phyloP scores from a whole-genome alignment of 164 flowering plant genomes.

The Vitis labrusca region DNA sequence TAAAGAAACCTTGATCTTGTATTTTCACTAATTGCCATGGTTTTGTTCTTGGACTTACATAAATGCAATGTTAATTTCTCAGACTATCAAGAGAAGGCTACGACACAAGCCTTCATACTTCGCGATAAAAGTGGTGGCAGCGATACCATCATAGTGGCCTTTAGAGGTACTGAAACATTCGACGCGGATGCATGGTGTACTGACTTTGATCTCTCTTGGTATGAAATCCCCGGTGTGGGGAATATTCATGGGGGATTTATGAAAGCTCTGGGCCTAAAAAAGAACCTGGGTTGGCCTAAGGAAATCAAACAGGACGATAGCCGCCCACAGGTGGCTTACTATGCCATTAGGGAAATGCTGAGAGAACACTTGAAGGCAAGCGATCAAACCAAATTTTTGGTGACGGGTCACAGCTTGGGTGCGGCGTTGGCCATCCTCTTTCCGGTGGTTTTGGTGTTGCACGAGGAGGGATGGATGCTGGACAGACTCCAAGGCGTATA shows the following conservation, averaged over 20 bases:
- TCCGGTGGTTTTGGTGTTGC: conserved; percentile 42
- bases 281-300: conserved; percentile 52
- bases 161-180: conserved; percentile 69
- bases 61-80: conserved; percentile 1
- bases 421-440: conserved; percentile 63
- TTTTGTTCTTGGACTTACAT: not conserved
- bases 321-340: conserved; percentile 42
- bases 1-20: not conserved
- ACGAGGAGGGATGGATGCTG: conserved; percentile 42
- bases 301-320: conserved; percentile 13
- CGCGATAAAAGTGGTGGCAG: conserved; percentile 31
- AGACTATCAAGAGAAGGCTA: conserved; percentile 37
- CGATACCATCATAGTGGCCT: conserved; percentile 44
- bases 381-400: conserved; percentile 29
- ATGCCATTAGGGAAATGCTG: conserved; percentile 42
- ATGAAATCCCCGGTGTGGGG: conserved; percentile 46
- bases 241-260: conserved; percentile 64
- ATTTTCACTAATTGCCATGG: not conserved
- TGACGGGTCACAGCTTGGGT: conserved; percentile 76
- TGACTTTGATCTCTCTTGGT: conserved; percentile 69
- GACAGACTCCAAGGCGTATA: conserved; percentile 44
- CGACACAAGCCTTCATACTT: conserved; percentile 62
- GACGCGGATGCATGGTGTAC: conserved; percentile 57
- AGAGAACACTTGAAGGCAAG: conserved; percentile 25
- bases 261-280: conserved; percentile 65